phyloP scores from a whole-genome alignment of 1,139 yeast species.

The Fermentozyma sake region DNA sequence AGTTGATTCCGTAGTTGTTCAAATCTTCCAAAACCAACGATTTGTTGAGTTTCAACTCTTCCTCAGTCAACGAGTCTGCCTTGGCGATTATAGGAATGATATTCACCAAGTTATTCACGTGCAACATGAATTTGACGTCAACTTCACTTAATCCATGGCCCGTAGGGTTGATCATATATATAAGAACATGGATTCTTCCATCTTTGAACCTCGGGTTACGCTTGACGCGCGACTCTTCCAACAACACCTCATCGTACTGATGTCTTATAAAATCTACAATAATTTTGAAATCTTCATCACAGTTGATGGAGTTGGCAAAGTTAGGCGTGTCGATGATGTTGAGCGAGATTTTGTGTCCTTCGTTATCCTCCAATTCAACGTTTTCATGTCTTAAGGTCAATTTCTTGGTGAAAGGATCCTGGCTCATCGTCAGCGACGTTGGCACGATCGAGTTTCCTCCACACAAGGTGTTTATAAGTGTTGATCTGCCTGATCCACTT shows the following conservation, averaged over 20 bases:
- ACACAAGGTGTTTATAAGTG: slow-evolving; percentile 66
- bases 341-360: slow-evolving; percentile 45
- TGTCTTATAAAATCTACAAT: slow-evolving; percentile 48
- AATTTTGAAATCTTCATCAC: slow-evolving; percentile 40
- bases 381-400: slow-evolving; percentile 45
- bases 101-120: slow-evolving; percentile 40
- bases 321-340: slow-evolving; percentile 65
- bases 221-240: slow-evolving; percentile 45
- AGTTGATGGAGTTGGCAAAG: slow-evolving; percentile 64
- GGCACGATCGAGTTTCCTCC: slow-evolving; percentile 58
- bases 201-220: slow-evolving; percentile 47
- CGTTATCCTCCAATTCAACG: slow-evolving; percentile 49
- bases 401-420: slow-evolving; percentile 40
- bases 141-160: slow-evolving; percentile 44
- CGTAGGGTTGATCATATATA: slow-evolving; percentile 46
- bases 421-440: slow-evolving; percentile 32
- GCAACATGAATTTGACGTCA: slow-evolving; percentile 38
- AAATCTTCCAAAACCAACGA: slow-evolving; percentile 41
- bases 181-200: slow-evolving; percentile 43
- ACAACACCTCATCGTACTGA: slow-evolving; percentile 46
- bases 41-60: slow-evolving; percentile 34
- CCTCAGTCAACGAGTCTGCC: slow-evolving; percentile 38
- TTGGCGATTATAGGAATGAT: slow-evolving; percentile 41
- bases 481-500: slow-evolving; percentile 58
- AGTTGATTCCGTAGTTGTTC: slow-evolving; percentile 35